Evolutionary conservation across 164 flowering plant genomes (phyloP).

Genomic region (Vitis labrusca): DNA sequence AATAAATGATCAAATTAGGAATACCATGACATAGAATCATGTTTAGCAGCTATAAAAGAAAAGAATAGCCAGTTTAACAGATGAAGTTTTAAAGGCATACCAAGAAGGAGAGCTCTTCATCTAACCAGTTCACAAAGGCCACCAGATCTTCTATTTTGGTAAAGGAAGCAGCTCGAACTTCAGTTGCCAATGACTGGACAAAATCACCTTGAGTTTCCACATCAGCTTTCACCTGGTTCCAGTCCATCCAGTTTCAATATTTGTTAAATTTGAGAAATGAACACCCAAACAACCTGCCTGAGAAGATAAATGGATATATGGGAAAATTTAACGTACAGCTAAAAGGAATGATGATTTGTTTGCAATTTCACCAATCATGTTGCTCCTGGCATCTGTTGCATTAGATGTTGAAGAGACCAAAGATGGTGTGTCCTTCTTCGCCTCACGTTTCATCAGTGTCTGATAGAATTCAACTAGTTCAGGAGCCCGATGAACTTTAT

Average conservation of each 20-base stretch:
- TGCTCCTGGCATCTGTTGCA: constrained; percentile 71
- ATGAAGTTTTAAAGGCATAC: constrained; percentile 37
- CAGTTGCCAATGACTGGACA: constrained; percentile 86
- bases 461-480: constrained; percentile 96
- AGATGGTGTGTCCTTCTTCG: constrained; percentile 73
- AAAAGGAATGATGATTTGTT: constrained; percentile 88
- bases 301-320: not conserved
- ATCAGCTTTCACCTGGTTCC: constrained; percentile 91
- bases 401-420: constrained; percentile 48
- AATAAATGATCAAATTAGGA: not conserved
- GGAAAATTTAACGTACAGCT: constrained; percentile 57
- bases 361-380: constrained; percentile 97
- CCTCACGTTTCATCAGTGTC: constrained; percentile 89
- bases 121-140: constrained; percentile 95
- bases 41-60: not conserved
- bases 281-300: not conserved
- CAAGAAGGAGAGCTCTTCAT: constrained; percentile 98
- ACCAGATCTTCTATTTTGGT: constrained; percentile 73
- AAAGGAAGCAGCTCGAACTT: constrained; percentile 90
- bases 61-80: not conserved
- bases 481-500: constrained; percentile 96
- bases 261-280: not conserved
- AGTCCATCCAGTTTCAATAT: constrained; percentile 9
- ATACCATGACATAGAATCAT: not conserved
- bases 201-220: constrained; percentile 99